These are phyloP conservation scores for Coemansia sp. DNA, from an alignment of 192 early-diverging fungal genomes.

Conservation along the genomic window DNA sequence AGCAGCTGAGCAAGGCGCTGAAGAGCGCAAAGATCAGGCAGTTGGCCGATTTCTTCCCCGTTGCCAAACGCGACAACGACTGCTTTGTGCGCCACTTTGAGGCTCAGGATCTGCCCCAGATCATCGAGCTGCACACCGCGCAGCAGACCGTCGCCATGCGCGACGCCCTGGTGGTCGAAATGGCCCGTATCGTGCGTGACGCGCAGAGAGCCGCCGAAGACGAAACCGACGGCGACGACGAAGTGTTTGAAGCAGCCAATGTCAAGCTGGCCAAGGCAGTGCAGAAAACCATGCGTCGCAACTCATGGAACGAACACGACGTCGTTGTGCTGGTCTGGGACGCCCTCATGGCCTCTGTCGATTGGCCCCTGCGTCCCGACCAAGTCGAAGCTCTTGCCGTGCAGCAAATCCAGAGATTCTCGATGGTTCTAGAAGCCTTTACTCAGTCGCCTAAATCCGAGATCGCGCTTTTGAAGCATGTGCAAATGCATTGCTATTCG, in stretches of 20 bases:
- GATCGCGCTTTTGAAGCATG: conserved; percentile 79
- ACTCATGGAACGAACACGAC: conserved; percentile 76
- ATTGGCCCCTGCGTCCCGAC: conserved; percentile 79
- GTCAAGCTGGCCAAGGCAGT: conserved; percentile 28
- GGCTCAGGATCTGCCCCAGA: conserved; percentile 85
- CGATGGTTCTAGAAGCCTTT: conserved; percentile 74
- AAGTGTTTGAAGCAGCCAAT: conserved; percentile 18
- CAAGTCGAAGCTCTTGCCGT: conserved; percentile 78
- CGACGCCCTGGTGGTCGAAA: conserved; percentile 61
- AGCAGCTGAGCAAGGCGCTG: conserved; percentile 74
- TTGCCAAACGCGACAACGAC: conserved; percentile 85
- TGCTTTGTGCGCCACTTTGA: conserved; percentile 91
- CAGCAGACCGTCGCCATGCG: conserved; percentile 69
- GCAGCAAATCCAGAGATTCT: conserved; percentile 67
- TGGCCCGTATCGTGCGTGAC: conserved; percentile 65
- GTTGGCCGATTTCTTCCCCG: conserved; percentile 90
- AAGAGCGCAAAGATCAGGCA: conserved; percentile 67
- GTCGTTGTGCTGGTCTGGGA: conserved; percentile 81
- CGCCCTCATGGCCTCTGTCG: conserved; percentile 74
- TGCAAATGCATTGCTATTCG: conserved; percentile 86
- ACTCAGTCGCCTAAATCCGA: conserved; percentile 65
- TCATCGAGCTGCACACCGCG: conserved; percentile 80
- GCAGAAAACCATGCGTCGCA: conserved; percentile 28
- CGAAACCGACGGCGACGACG: conserved; percentile 14
- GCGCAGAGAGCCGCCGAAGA: conserved; percentile 8